Conservation (phyloP, 768 basidiomycete species). For the Gautieria morchelliformis region DNA sequence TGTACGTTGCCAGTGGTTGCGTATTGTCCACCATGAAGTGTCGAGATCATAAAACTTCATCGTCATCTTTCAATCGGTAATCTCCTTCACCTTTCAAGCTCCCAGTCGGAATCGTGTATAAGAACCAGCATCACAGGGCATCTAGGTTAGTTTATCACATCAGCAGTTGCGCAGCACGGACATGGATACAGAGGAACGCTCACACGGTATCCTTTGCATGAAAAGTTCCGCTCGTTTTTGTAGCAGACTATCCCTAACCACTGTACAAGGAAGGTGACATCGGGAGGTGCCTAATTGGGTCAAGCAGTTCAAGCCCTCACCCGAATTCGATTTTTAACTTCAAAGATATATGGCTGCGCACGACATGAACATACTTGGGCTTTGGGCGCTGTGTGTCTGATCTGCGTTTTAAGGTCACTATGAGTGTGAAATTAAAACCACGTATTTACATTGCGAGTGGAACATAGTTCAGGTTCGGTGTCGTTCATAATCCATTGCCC, state of each 20-base stretch:
- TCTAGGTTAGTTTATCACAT: constrained; percentile 29
- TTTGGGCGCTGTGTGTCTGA: too few species aligned
- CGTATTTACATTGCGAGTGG: too few species aligned
- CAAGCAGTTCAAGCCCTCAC: constrained; percentile 70
- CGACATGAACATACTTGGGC: too few species aligned
- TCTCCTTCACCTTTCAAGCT: constrained; percentile 88
- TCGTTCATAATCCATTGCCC: too few species aligned
- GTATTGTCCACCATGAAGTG: constrained; percentile 76
- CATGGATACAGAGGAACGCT: constrained; percentile 12
- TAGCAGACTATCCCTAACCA: constrained; percentile 69
- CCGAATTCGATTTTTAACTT: constrained; percentile 63
- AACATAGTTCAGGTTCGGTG: too few species aligned
- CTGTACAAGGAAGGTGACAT: constrained; percentile 69
- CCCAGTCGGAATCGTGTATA: constrained; percentile 98
- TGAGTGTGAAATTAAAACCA: too few species aligned
- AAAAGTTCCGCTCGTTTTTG: constrained; percentile 85
- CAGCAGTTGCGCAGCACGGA: not conserved
- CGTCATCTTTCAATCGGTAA: constrained; percentile 64
- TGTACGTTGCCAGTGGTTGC: not conserved
- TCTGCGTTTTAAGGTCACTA: too few species aligned
- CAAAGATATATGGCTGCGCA: too few species aligned
- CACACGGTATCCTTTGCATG: constrained; percentile 82
- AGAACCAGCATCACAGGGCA: constrained; percentile 94
- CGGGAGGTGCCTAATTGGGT: constrained; percentile 34
- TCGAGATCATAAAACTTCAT: constrained; percentile 95